Evolutionary conservation across 2,329 filamentous ascomycete species (phyloP), one percentile per base, ranked within the genome.

Genomic region (Trichoderma sp.): DNA sequence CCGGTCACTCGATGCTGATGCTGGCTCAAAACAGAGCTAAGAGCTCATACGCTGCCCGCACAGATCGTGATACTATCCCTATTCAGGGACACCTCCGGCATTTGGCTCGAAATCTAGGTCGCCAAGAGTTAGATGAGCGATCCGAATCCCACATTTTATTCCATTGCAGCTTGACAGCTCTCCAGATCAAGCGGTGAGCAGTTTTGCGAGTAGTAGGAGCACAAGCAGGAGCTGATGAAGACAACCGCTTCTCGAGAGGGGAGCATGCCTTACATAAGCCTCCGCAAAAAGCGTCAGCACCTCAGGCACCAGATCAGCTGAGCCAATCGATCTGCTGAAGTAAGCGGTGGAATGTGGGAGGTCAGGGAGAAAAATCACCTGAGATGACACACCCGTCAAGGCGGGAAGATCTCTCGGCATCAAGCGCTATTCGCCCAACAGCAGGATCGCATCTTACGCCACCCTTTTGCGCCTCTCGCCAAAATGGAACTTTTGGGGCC

Each of bases 361-460:
- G 49, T 13, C 18, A 46, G 28, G 39, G n/a, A 52, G 28, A 28
- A 61, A 26, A 51, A 68, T 68, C 66, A 56, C 59, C 66, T 60
- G 66, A 68, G 51, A 34, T 63, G 30, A 60, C 30, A n/a, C 37
- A 24, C 30, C 30, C 21, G 66, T 61, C 43, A 43, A 60, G 55
- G 68, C 68, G 63, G 68, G 55, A 60, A 56, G 68, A 69, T 69
- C 68, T 60, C 66, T 69, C 68, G 68, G 68, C 68, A 69, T 59
- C 68, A 59, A 69, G 61, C 68, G 68, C 56, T 46, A 67, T 67
- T 59, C 46, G 55, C 51, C 54, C 28, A 56, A 49, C 18, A 61
- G 37, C 26, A 54, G 59, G 26, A 68, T 55, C 51, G 28, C 49
- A 49, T 32, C 58, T 10, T 59, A 32, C 59, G 56, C 59, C 63